Percentiles rank a stretch among this genome's conserved stretches.
Evolutionary conservation across 345 rosid species (phyloP).

Genomic region (Isatis tinctoria): DNA sequence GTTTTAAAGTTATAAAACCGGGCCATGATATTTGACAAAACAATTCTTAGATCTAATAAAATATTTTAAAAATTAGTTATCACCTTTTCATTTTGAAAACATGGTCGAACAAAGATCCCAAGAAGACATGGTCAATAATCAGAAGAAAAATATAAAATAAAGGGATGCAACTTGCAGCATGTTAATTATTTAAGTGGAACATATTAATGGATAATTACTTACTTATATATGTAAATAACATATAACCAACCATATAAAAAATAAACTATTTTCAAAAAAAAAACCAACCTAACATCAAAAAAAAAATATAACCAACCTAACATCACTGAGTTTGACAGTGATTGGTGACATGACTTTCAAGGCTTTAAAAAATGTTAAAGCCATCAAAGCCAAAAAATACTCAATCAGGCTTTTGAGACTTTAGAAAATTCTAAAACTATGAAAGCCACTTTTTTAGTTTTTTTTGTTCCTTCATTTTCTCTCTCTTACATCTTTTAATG

Average conservation of each 20-base stretch:
- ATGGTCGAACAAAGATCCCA: not conserved
- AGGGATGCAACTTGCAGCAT: conserved; percentile 9
- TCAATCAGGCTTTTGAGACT: too few species aligned
- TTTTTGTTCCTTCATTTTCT: too few species aligned
- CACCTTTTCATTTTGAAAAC: not conserved
- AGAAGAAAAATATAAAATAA: not conserved
- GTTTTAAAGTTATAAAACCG: not conserved
- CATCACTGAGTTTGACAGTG: too few species aligned
- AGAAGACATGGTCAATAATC: conserved; percentile 8
- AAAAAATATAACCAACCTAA: not conserved
- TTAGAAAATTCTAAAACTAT: too few species aligned
- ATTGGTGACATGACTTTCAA: too few species aligned
- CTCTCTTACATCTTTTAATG: too few species aligned
- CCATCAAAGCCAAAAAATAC: too few species aligned
- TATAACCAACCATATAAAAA: too few species aligned
- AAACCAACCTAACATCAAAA: too few species aligned
- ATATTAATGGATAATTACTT: not conserved
- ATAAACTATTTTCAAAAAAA: too few species aligned
- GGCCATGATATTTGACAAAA: not conserved
- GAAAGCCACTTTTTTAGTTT: too few species aligned
- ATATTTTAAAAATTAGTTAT: not conserved
- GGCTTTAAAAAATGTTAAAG: too few species aligned
- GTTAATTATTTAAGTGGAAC: not conserved
- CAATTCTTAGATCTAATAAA: not conserved
- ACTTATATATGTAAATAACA: not conserved